Evolutionary conservation across 1,284 basidiomycete genomes (phyloP).

Genomic region (Cryptococcus amylolentus): DNA sequence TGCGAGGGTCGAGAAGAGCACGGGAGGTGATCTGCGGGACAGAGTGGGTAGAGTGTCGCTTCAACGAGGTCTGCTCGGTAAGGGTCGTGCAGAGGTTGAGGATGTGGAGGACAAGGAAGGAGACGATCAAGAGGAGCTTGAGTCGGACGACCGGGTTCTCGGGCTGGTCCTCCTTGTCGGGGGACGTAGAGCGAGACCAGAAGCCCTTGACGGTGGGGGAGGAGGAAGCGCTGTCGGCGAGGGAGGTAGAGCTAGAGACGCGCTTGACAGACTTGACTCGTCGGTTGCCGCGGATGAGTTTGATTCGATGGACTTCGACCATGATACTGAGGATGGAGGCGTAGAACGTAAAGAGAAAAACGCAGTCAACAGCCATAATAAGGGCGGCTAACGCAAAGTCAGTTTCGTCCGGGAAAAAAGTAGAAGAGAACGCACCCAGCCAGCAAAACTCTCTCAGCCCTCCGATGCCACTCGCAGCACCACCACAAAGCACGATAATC

Average conservation of each 20-base stretch:
- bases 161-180: slow-evolving; percentile 31
- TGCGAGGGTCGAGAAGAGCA: slow-evolving; percentile 42
- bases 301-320: slow-evolving; percentile 73
- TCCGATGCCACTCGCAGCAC: slow-evolving; percentile 80
- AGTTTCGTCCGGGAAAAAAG: not conserved
- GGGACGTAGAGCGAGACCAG: not conserved
- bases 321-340: slow-evolving; percentile 84
- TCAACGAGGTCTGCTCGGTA: slow-evolving; percentile 65
- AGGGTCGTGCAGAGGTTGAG: slow-evolving; percentile 92
- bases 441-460: slow-evolving; percentile 94
- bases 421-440: slow-evolving; percentile 56
- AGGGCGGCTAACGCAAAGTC: slow-evolving; percentile 56
- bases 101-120: slow-evolving; percentile 83
- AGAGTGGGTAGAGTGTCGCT: slow-evolving; percentile 54
- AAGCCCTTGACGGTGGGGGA: slow-evolving; percentile 2
- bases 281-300: slow-evolving; percentile 54
- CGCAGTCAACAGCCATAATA: slow-evolving; percentile 78
- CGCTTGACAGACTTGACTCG: slow-evolving; percentile 19
- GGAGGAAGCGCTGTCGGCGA: slow-evolving; percentile 14
- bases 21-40: slow-evolving; percentile 22
- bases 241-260: slow-evolving; percentile 21
- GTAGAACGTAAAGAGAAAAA: slow-evolving; percentile 87
- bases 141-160: slow-evolving; percentile 81
- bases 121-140: slow-evolving; percentile 83
- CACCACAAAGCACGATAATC: slow-evolving; percentile 80